Conservation (phyloP, 2,329 filamentous ascomycete species). For the Thelonectria discophora region DNA sequence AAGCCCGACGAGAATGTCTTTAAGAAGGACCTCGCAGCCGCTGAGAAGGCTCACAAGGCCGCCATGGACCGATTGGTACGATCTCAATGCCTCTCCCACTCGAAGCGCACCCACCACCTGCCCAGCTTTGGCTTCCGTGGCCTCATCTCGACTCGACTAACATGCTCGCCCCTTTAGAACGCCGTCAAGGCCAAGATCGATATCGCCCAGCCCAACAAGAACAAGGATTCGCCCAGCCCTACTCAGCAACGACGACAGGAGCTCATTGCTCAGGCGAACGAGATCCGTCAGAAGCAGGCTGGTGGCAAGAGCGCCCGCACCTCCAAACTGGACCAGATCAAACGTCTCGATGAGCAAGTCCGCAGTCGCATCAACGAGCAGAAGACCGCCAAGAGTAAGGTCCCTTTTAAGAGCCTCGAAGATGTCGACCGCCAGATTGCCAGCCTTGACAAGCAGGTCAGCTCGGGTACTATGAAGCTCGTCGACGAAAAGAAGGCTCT, state of each 20-base stretch:
- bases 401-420: slow-evolving; percentile 86
- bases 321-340: slow-evolving; percentile 87
- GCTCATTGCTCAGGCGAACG: slow-evolving; percentile 80
- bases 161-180: slow-evolving; percentile 65
- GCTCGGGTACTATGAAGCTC: slow-evolving; percentile 89
- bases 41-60: slow-evolving; percentile 86
- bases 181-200: slow-evolving; percentile 90
- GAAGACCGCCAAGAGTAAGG: slow-evolving; percentile 82
- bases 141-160: slow-evolving; percentile 31
- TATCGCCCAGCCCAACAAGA: slow-evolving; percentile 75
- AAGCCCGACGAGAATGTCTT: slow-evolving; percentile 88
- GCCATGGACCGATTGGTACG: slow-evolving; percentile 69
- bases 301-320: slow-evolving; percentile 84
- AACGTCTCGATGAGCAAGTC: slow-evolving; percentile 87
- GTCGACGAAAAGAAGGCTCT: slow-evolving; percentile 98
- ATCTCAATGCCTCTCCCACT: slow-evolving; percentile 27
- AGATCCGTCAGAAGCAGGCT: slow-evolving; percentile 88
- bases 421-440: slow-evolving; percentile 88
- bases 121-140: slow-evolving; percentile 33
- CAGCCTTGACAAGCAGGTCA: slow-evolving; percentile 83
- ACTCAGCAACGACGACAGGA: slow-evolving; percentile 85
- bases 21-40: slow-evolving; percentile 79
- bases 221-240: slow-evolving; percentile 82
- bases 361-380: slow-evolving; percentile 87
- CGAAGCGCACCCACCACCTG: slow-evolving; percentile 14